Base-by-base conservation (phyloP, 2,329 filamentous ascomycete genomes). In the Pseudopyrenochaeta lycopersici region DNA sequence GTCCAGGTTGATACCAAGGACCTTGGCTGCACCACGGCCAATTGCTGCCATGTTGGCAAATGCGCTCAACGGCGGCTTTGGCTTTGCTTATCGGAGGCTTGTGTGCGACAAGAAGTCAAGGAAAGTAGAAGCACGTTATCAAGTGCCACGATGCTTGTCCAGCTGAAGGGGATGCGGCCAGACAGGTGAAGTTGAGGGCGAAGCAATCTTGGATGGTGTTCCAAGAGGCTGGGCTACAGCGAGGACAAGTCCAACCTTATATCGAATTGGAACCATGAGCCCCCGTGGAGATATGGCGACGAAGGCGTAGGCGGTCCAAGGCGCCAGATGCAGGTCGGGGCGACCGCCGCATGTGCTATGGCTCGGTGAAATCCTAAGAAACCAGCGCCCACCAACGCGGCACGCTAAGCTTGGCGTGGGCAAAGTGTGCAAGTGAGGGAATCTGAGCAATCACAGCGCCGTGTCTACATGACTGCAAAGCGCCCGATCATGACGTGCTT, bases 1-100 rank as follows among this genome's bases (percentile, higher is more conserved):
- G 58, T 90, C 81, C 29, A 96, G 79, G 72, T 95, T 90, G 82
- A 98, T 96, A 59, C 90, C 89, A 44, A 97, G 83, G 55, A 81
- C 82, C 76, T 91, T 95, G 72, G 92, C 93, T 74, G 96, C 76
- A 63, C 81, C 80, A 69, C 89, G 89, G 90, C 89, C 64, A 89
- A 64, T 76, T 88, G 87, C 64, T 83, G 84, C 55, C 58, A 68
- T 60, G 60, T 59, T 55, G 64, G 47, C 46, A 23, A 43, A 48
- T 20, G 9, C 41, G 36, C 23, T 33, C 39, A 17, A 31, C 43
- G n/a, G 30, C 23, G 11, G 39, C 43, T 42, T 21, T 18, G 7
- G 7, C 39, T 27, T 17, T 1, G 14, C 11, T 35, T 6, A 41
- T 33, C 12, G 18, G 40, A 52, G 40, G 45, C 47, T 49, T 39